Base-by-base conservation (phyloP, 2,329 filamentous ascomycete species). In the Penicillium vulpinum region DNA sequence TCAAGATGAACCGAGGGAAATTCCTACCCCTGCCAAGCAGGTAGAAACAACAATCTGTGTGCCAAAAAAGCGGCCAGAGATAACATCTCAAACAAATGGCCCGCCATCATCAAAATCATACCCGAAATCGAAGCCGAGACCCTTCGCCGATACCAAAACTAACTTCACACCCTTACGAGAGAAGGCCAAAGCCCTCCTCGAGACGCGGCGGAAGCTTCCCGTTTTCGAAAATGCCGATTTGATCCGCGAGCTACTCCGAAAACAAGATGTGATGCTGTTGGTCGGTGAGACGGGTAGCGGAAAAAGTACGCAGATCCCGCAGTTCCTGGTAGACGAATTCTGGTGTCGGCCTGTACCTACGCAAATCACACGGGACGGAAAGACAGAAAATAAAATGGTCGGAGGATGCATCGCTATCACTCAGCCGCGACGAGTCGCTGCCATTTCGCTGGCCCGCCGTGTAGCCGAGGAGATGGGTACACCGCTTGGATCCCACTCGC, bases 271-370 rank as follows among this genome's bases (percentile, higher is more conserved):
- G 1, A 83, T 99, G 50, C 81, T 99, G 0, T 78, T 99, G 15
- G 88, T 94, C 2, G 93, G 93, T 77, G 93, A 97, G 74, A 99
- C 94, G 0, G 94, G 94, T 72, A 96, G 91, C 15, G 94, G 94
- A 71, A 99, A 99, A 77, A 95, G 90, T 78, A 99, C 94, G 0
- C 94, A 99, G 75, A 88, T 97, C 0, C 93, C 94, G 0, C 94
- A 97, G 69, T 97, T 96, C 61, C 78, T 99, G 8, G 84, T 88
- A 44, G 78, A 81, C 26, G 90, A 97, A 68, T 76, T 85, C 7
- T 97, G 92, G 92, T 96, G 92, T 72, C 81, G 79, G 52, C 83
- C 81, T 35, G 81, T 80, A 56, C 84, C 75, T 56, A 81, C 85
- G 44, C 83, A 78, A 48, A 64, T 87, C 13, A 44, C 54, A 4